Base-by-base conservation (phyloP, 2,329 filamentous ascomycete genomes). In the Clonostachys sp. region DNA sequence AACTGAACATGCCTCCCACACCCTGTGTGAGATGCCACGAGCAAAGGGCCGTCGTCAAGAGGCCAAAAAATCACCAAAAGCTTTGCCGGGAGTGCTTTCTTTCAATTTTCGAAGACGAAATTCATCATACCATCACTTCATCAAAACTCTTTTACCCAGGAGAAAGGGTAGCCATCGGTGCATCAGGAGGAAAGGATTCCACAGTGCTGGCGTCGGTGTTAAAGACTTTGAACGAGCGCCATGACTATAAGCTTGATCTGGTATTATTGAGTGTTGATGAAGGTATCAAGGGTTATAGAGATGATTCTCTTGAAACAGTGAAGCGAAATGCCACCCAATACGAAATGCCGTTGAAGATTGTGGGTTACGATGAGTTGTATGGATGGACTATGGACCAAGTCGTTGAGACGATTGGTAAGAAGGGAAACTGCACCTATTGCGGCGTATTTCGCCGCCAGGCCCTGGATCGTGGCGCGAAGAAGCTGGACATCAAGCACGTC, bases 371-470 rank as follows among this genome's bases (percentile, higher is more conserved):
- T 46, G 88, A 96, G 60, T 74, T 99, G 10, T 99, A 99, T 64
- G 94, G 92, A 9, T 99, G 94, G 94, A 96, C 91, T 1, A 99
- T 99, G 94, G 94, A 99, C 61, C 90, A 97, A 61, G 94, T 99
- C 10, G 95, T 99, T 5, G 88, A 91, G 59, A 89, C 92, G 43
- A 88, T 99, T 45, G 94, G 94, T 13, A 97, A 96, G 72, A 97
- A 96, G 67, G 91, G 92, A 33, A 99, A 99, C 67, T 99, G 94
- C 77, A 99, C 95, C 33, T 99, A 99, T 61, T 99, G 94, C 61
- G 94, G 94, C 13, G 94, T 99, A 16, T 99, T 99, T 63, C 79
- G 94, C 46, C 80, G 95, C 49, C 94, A 99, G 70, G 94, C 94
- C 2, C 76, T 99, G 34, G 94, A 99, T 64, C 83, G 94, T 9